A percentile compares a stretch with the other conserved stretches of the same genome.
phyloP scores from a whole-genome alignment of 257 asterid genomes.

The Scutellaria barbata region DNA sequence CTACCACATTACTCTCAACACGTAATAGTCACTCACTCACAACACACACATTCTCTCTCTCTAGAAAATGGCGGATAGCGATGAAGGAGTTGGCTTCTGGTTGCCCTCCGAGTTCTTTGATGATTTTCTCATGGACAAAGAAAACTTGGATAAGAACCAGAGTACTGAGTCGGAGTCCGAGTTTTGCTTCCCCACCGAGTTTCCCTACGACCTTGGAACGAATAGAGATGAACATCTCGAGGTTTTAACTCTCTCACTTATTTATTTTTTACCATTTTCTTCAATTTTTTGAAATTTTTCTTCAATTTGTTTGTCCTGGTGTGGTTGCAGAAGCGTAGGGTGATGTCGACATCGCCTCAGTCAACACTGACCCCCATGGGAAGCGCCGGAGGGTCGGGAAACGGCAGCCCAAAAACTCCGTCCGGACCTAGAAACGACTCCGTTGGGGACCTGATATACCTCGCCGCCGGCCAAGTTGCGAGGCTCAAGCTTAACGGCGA shows the following conservation, averaged over 20 bases:
- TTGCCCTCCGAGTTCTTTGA: constrained; percentile 80
- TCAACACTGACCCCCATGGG: constrained; percentile 52
- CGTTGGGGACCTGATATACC: constrained; percentile 55
- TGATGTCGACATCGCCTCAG: constrained; percentile 65
- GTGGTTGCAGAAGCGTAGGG: constrained; percentile 46
- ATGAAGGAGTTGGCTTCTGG: constrained; percentile 60
- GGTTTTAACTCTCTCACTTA: constrained; percentile 24
- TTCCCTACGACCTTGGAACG: constrained; percentile 46
- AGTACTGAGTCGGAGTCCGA: constrained; percentile 26
- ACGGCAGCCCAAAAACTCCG: constrained; percentile 56
- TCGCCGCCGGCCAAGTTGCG: constrained; percentile 60
- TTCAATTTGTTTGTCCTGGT: not conserved
- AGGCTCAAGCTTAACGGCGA: constrained; percentile 50
- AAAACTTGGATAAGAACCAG: not conserved
- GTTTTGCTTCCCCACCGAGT: constrained; percentile 54
- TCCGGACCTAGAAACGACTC: constrained; percentile 38
- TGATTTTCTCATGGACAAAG: constrained; percentile 48
- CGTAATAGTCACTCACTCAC: constrained; percentile 23
- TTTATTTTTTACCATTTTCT: not conserved
- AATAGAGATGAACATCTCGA: constrained; percentile 39
- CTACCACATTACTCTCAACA: constrained; percentile 48
- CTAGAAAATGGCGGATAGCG: constrained; percentile 45
- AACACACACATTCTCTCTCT: constrained; percentile 11
- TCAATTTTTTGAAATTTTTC: not conserved
- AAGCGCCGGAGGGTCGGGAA: constrained; percentile 40